A percentile compares a stretch with the other conserved stretches of the same genome.
phyloP scores from a whole-genome alignment of 306 rosid genomes.

The Lupinus albus region DNA sequence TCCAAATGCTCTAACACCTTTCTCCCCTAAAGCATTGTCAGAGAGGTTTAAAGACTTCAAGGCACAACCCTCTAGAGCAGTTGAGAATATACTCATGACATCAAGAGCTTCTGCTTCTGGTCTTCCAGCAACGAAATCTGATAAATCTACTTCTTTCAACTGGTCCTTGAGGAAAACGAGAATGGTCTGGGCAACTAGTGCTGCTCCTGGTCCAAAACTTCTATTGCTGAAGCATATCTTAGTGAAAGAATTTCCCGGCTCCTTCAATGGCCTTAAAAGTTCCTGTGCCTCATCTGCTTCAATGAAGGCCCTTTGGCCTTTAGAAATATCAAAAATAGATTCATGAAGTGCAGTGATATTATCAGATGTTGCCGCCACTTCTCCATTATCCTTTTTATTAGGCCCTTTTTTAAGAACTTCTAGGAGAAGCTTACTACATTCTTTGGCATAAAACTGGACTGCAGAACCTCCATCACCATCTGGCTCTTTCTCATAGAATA shows the following conservation, averaged over 20 bases:
- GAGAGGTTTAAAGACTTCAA: conserved; percentile 79
- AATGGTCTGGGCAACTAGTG: conserved; percentile 69
- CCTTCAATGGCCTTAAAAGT: conserved; percentile 71
- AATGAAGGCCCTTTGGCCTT: conserved; percentile 69
- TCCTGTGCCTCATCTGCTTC: conserved; percentile 80
- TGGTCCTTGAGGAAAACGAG: conserved; percentile 67
- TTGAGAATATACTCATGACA: conserved; percentile 77
- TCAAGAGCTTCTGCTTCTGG: conserved; percentile 77
- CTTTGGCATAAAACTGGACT: conserved; percentile 93
- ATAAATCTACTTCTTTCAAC: conserved; percentile 77
- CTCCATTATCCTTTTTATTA: conserved; percentile 45
- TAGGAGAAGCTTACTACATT: conserved; percentile 81
- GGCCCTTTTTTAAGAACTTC: conserved; percentile 77
- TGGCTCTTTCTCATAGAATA: conserved; percentile 72
- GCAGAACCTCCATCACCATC: conserved; percentile 99
- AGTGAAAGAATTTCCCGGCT: conserved; percentile 69
- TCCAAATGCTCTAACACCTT: conserved; percentile 85
- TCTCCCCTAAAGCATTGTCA: conserved; percentile 88
- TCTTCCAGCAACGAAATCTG: conserved; percentile 89
- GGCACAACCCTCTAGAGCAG: conserved; percentile 68
- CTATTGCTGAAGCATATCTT: conserved; percentile 94
- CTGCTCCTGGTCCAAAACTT: conserved; percentile 79
- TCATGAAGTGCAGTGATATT: conserved; percentile 38
- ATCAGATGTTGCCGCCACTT: conserved; percentile 43
- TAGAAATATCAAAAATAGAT: conserved; percentile 78